Evolutionary conservation across 2,329 filamentous ascomycete genomes (phyloP).

Genomic region (Alternaria brassicicola): DNA sequence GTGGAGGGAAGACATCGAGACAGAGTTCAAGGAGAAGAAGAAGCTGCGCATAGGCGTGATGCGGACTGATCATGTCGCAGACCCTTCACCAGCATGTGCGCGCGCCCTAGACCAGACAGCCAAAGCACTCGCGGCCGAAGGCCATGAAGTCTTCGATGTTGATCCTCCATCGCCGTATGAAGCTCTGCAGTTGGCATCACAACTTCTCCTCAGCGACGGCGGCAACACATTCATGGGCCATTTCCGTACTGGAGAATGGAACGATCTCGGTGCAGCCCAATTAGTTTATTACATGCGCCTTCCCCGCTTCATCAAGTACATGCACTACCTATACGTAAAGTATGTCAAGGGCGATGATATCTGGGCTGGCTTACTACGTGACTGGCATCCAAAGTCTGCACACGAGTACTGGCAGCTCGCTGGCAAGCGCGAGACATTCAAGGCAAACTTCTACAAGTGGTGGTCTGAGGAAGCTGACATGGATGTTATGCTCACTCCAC

Average conservation of each 20-base stretch:
- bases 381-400: slow-evolving; percentile 75
- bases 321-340: slow-evolving; percentile 90
- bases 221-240: slow-evolving; percentile 79
- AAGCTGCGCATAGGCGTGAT: slow-evolving; percentile 76
- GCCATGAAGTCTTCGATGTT: slow-evolving; percentile 74
- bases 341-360: slow-evolving; percentile 77
- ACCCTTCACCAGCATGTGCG: slow-evolving; percentile 82
- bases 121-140: slow-evolving; percentile 69
- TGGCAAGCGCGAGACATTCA: slow-evolving; percentile 76
- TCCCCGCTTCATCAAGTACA: slow-evolving; percentile 74
- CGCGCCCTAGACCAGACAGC: slow-evolving; percentile 76
- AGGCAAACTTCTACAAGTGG: slow-evolving; percentile 81
- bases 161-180: slow-evolving; percentile 73
- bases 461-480: slow-evolving; percentile 71
- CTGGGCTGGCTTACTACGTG: slow-evolving; percentile 77
- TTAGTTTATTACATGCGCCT: slow-evolving; percentile 76
- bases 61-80: slow-evolving; percentile 79
- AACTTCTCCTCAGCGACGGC: slow-evolving; percentile 84
- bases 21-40: slow-evolving; percentile 65
- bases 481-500: slow-evolving; percentile 82
- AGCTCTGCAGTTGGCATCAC: slow-evolving; percentile 75
- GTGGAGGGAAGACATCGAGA: slow-evolving; percentile 70
- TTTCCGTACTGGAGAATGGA: slow-evolving; percentile 77
- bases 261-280: slow-evolving; percentile 77
- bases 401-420: slow-evolving; percentile 85